Evolutionary conservation across 2,329 filamentous ascomycete genomes (phyloP).

Genomic region (Fusarium keratoplasticum): DNA sequence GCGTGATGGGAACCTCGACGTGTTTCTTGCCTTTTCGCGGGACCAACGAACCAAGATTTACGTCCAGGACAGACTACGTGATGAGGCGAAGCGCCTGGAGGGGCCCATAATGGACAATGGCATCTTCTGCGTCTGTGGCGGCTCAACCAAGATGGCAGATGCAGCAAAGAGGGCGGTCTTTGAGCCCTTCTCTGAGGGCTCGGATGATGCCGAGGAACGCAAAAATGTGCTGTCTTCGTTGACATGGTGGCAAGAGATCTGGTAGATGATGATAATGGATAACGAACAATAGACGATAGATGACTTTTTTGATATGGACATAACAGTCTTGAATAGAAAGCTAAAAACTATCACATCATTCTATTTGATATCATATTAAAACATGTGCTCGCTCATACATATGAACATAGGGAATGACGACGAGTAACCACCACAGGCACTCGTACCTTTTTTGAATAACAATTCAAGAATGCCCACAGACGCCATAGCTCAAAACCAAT

Average conservation of each 20-base stretch:
- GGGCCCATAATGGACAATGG: slow-evolving; percentile 52
- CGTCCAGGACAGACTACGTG: slow-evolving; percentile 65
- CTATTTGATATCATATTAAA: slow-evolving; percentile 13
- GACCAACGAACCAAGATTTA: slow-evolving; percentile 64
- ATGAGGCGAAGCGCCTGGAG: slow-evolving; percentile 51
- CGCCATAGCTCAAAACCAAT: not conserved
- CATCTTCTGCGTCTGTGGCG: slow-evolving; percentile 67
- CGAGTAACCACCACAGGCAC: not conserved
- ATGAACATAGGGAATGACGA: slow-evolving; percentile 5
- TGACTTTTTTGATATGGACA: not conserved
- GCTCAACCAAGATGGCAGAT: slow-evolving; percentile 68
- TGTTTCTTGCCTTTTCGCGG: slow-evolving; percentile 62
- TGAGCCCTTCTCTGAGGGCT: slow-evolving; percentile 58
- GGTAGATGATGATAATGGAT: slow-evolving; percentile 51
- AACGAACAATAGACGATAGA: slow-evolving; percentile 4
- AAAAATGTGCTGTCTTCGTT: slow-evolving; percentile 51
- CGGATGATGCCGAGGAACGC: slow-evolving; percentile 52
- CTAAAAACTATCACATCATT: not conserved
- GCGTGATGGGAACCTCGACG: slow-evolving; percentile 39
- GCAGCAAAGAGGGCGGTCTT: slow-evolving; percentile 65
- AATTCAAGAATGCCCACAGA: not conserved
- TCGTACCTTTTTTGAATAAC: not conserved
- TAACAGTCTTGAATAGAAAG: not conserved
- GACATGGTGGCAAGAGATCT: slow-evolving; percentile 70
- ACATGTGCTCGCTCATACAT: slow-evolving; percentile 24